Percentiles rank a stretch among this genome's conserved stretches.
These are phyloP conservation scores for Neurospora sp. DNA, from an alignment of 495 filamentous ascomycete genomes.

Conservation along the genomic window DNA sequence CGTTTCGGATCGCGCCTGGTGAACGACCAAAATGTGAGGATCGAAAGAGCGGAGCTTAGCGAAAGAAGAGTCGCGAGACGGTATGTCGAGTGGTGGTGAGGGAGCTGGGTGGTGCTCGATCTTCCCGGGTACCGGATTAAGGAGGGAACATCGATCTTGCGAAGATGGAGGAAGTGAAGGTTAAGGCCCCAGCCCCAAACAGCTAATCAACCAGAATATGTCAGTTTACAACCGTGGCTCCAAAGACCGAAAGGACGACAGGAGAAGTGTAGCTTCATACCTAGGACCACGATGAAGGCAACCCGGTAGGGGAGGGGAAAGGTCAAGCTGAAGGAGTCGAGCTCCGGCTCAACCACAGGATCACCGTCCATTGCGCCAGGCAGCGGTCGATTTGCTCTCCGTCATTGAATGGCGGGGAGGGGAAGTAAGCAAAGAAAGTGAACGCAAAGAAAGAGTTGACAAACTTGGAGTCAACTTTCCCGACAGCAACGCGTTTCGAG, in stretches of 20 bases:
- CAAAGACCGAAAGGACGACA: not conserved
- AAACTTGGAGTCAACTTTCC: not conserved
- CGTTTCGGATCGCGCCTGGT: conserved; percentile 56
- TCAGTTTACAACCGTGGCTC: not conserved
- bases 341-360: conserved; percentile 65
- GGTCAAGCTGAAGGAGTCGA: conserved; percentile 75
- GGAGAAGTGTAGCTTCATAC: conserved; percentile 35
- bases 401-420: conserved; percentile 14
- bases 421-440: conserved; percentile 7
- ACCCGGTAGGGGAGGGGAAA: conserved; percentile 82
- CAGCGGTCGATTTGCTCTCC: conserved; percentile 1
- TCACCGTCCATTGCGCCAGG: conserved; percentile 63
- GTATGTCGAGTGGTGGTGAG: conserved; percentile 74
- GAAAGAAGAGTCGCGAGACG: conserved; percentile 68
- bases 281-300: conserved; percentile 66
- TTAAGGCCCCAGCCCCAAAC: conserved; percentile 89
- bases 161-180: conserved; percentile 64
- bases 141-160: conserved; percentile 70
- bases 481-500: conserved; percentile 1
- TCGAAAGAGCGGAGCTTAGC: conserved; percentile 54
- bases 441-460: conserved; percentile 2
- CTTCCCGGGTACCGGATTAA: conserved; percentile 72
- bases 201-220: conserved; percentile 37
- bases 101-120: conserved; percentile 48
- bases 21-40: conserved; percentile 72